phyloP scores from a whole-genome alignment of 768 basidiomycete species.

The Kwoniella newhampshirensis region DNA sequence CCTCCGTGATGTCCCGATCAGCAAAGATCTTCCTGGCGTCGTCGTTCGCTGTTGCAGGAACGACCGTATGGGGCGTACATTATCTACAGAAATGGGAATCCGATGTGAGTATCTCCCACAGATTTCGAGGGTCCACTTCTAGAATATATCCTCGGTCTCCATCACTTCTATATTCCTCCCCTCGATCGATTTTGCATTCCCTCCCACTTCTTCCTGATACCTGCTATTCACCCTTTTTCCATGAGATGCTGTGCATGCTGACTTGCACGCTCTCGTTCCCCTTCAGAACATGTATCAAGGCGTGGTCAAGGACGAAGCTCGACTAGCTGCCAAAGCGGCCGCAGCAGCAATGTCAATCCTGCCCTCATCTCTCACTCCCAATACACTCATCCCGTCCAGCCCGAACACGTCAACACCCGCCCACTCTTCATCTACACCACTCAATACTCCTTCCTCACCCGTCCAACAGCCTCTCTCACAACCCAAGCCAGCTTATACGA shows the following conservation, averaged over 20 bases:
- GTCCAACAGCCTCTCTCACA: conserved; percentile 10
- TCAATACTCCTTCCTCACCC: conserved; percentile 27
- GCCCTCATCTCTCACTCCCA: not conserved
- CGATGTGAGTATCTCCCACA: conserved; percentile 59
- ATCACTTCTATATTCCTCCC: not conserved
- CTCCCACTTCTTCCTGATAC: too few species aligned
- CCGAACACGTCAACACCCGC: conserved; percentile 1
- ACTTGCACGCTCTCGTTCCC: not conserved
- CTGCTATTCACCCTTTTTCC: too few species aligned
- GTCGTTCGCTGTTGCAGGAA: conserved; percentile 64
- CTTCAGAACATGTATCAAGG: conserved; percentile 84
- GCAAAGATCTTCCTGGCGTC: conserved; percentile 74
- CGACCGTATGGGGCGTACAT: conserved; percentile 87
- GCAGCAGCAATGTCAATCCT: conserved; percentile 37
- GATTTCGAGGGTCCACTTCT: too few species aligned
- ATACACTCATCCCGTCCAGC: not conserved
- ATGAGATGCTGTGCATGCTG: too few species aligned
- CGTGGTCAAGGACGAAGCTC: conserved; percentile 82
- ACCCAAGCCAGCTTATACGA: conserved; percentile 1
- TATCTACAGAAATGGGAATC: conserved; percentile 79
- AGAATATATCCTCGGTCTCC: not conserved
- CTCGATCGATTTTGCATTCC: not conserved
- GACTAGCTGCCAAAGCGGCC: conserved; percentile 67
- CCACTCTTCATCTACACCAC: conserved; percentile 16
- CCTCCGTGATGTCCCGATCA: conserved; percentile 60